Evolutionary conservation across 208 protist species (phyloP).

Genomic region (Zelonia costaricensis): DNA sequence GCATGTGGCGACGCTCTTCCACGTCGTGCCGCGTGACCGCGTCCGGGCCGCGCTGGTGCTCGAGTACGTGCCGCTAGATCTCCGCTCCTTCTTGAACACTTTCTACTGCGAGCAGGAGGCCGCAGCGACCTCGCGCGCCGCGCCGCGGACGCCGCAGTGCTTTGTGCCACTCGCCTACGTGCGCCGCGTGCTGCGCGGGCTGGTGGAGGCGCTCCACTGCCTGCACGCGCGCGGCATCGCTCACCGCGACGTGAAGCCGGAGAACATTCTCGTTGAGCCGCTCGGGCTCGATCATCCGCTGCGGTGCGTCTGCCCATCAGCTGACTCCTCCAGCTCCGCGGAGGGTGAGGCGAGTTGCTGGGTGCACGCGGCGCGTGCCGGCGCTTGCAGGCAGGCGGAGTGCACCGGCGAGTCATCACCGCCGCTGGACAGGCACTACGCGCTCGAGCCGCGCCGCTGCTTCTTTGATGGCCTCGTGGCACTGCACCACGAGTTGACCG

Average conservation of each 20-base stretch:
- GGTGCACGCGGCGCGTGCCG: constrained; percentile 21
- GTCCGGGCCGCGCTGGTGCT: constrained; percentile 33
- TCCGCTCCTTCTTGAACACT: constrained; percentile 31
- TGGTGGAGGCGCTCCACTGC: constrained; percentile 38
- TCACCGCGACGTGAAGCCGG: constrained; percentile 53
- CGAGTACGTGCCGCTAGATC: constrained; percentile 42
- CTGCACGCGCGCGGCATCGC: constrained; percentile 65
- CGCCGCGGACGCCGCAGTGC: not conserved
- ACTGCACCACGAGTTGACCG: constrained; percentile 27
- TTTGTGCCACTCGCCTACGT: constrained; percentile 30
- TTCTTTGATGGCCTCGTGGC: constrained; percentile 7
- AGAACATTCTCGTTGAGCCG: constrained; percentile 68
- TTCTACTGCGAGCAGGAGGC: constrained; percentile 34
- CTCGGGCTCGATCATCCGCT: constrained; percentile 31
- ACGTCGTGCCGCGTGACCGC: constrained; percentile 32
- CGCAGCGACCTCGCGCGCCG: not conserved
- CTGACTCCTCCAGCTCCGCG: not conserved
- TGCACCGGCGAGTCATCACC: no score
- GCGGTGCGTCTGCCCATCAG: constrained; percentile 27
- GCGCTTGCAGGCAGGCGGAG: no score
- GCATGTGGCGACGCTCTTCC: constrained; percentile 31
- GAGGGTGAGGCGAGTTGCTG: constrained; percentile 4
- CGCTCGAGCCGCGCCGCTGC: constrained; percentile 16
- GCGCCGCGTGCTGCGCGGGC: constrained; percentile 25
- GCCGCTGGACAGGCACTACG: no score